These are phyloP conservation scores for Boeremia lycopersici DNA, from an alignment of 2,329 filamentous ascomycete species.

Conservation along the genomic window DNA sequence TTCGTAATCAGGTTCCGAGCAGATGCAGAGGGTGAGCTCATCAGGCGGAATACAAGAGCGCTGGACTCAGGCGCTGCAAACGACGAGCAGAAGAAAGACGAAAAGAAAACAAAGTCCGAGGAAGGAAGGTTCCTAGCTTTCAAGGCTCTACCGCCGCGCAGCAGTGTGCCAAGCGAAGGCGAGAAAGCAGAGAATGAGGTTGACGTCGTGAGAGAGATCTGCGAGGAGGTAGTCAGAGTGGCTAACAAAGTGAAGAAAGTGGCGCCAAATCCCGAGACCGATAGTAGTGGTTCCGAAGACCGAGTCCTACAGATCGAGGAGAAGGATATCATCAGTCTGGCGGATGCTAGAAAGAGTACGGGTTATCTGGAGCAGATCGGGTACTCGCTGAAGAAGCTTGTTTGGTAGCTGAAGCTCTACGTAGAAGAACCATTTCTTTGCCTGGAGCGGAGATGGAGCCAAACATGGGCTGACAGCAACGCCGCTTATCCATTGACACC, in stretches of 20 bases:
- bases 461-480: too few species aligned
- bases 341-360: conserved; percentile 85
- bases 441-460: too few species aligned
- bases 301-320: conserved; percentile 55
- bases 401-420: conserved; percentile 64
- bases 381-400: conserved; percentile 89
- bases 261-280: conserved; percentile 20
- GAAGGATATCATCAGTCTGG: conserved; percentile 78
- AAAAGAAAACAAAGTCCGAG: conserved; percentile 29
- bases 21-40: conserved; percentile 71
- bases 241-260: conserved; percentile 58
- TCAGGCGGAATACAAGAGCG: conserved; percentile 84
- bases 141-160: conserved; percentile 60
- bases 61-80: conserved; percentile 58
- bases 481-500: too few species aligned
- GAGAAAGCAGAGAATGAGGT: conserved; percentile 51
- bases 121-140: conserved; percentile 56
- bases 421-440: not conserved
- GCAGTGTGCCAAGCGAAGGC: conserved; percentile 40
- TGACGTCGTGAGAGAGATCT: conserved; percentile 68
- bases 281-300: conserved; percentile 39
- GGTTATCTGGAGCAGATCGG: conserved; percentile 85
- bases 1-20: conserved; percentile 79
- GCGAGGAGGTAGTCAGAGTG: conserved; percentile 76
- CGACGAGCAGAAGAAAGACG: conserved; percentile 19